Conservation (phyloP, 495 filamentous ascomycete species). For the Penicillium ochrochloron region DNA sequence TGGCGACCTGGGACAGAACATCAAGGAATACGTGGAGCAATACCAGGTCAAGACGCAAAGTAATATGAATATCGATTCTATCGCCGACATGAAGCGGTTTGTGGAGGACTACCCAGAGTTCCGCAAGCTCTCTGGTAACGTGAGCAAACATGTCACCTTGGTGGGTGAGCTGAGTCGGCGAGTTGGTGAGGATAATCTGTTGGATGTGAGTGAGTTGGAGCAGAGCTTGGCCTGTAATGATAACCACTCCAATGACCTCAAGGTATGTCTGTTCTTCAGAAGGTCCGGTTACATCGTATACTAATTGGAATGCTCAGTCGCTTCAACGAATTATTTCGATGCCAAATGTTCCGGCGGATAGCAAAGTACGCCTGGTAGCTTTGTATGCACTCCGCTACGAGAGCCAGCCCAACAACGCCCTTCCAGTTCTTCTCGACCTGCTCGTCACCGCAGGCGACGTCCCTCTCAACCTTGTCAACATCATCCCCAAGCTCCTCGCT, state of each 20-base stretch:
- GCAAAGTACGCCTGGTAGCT: slow-evolving; percentile 86
- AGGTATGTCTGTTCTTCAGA: slow-evolving; percentile 55
- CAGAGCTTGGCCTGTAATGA: slow-evolving; percentile 97
- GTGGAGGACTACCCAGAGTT: slow-evolving; percentile 99
- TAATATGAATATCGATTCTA: slow-evolving; percentile 93
- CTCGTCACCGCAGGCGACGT: slow-evolving; percentile 77
- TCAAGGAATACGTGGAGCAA: slow-evolving; percentile 98
- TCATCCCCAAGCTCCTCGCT: slow-evolving; percentile 75
- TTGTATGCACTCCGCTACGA: slow-evolving; percentile 93
- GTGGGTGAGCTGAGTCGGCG: slow-evolving; percentile 90
- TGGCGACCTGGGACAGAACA: slow-evolving; percentile 94
- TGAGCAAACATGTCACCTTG: slow-evolving; percentile 96
- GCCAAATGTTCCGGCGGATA: slow-evolving; percentile 70
- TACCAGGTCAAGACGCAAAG: slow-evolving; percentile 94
- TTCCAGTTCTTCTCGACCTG: slow-evolving; percentile 83
- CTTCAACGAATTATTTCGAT: slow-evolving; percentile 83
- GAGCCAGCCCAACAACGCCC: slow-evolving; percentile 76
- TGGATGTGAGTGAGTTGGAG: slow-evolving; percentile 95
- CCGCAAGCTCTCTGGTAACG: slow-evolving; percentile 92
- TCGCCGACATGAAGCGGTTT: slow-evolving; percentile 98
- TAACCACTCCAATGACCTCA: slow-evolving; percentile 85
- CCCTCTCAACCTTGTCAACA: slow-evolving; percentile 69
- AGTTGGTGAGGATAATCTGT: slow-evolving; percentile 79
- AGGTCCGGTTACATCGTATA: neutral
- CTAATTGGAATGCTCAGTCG: slow-evolving; percentile 55